Base-by-base conservation (phyloP, 768 basidiomycete species). In the Lactarius pseudohatsudake region DNA sequence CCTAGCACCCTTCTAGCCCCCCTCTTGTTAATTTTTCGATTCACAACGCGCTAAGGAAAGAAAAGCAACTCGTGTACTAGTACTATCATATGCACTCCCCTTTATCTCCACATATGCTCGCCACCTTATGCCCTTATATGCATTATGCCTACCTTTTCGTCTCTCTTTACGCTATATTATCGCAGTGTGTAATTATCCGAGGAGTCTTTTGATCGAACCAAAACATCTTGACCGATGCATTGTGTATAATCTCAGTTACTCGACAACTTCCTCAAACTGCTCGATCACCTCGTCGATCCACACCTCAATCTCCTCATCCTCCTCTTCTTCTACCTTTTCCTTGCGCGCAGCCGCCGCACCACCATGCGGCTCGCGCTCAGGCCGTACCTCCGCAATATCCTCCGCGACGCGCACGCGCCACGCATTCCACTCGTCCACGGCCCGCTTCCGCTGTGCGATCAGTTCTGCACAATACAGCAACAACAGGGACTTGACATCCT, bases 261-360 rank as follows among this genome's bases (percentile, higher is more conserved):
- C 87, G 34, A 86, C 79, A 28, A 89, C 78, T 73, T 84, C 86
- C 78, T 96, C 94, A 47, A 84, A 86, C 81, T 97, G 94, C 71
- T 97, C 93, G 72, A 96, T 86, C 50, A 96, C 85, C 75, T 96
- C 94, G 72, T 96, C 95, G 62, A 96, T 79, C 91, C 92, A 94
- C 62, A 96, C 92, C 77, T 95, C 93, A 62, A 95, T 94, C 78
- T 91, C 91, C 77, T 95, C 93, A 67, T 82, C 87, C 71, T 83
- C 82, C 64, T 26, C 82, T 60, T 83, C 81, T 7, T 78, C 91
- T 77, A 94, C 92, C 75, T 90, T 90, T 68, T 81, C 86, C 71
- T 82, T 78, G 28, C 70, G 72, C 70, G 72, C 71, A 8, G 41
- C n/a, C 65, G 10, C 7, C 16, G 73, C 75, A 32, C 72, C 75